phyloP scores from a whole-genome alignment of 2,329 filamentous ascomycete species.

The Aciculosporium take region DNA sequence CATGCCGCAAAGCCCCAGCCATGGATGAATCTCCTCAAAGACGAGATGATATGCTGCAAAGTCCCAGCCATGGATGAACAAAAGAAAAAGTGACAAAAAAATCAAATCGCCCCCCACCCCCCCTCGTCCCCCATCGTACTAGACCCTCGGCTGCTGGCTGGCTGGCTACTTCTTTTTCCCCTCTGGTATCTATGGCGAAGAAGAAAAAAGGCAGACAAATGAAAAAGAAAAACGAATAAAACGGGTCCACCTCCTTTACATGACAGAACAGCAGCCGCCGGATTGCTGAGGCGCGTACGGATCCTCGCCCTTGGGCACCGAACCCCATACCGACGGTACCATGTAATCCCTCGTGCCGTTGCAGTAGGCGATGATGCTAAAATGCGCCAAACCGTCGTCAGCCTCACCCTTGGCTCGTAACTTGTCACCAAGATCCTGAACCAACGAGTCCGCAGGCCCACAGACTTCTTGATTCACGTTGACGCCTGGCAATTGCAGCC shows the following conservation, averaged over 20 bases:
- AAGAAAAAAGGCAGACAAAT: not conserved
- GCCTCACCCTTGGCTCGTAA: not conserved
- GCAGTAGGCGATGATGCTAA: conserved; percentile 91
- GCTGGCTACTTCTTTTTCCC: conserved; percentile 2
- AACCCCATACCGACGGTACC: conserved; percentile 94
- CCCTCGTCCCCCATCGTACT: conserved; percentile 2
- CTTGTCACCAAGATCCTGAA: not conserved
- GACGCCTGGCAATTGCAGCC: conserved; percentile 3
- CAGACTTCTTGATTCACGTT: no score
- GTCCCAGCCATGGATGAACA: conserved; percentile 1
- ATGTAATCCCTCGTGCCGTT: conserved; percentile 98
- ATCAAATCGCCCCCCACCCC: no score
- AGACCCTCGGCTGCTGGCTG: conserved; percentile 4
- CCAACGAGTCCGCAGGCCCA: no score
- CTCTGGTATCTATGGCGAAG: conserved; percentile 1
- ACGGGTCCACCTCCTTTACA: conserved; percentile 44
- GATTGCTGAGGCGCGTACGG: conserved; percentile 95
- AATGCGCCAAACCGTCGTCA: not conserved
- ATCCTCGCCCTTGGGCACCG: conserved; percentile 87
- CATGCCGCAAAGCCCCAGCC: not conserved
- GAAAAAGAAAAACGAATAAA: not conserved
- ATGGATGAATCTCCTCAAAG: no score
- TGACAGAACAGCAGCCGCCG: conserved; percentile 85
- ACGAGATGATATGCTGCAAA: no score
- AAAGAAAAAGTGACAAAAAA: not conserved